Evolutionary conservation across 2,329 filamentous ascomycete species (phyloP).

Genomic region (Neophaeococcomyces aloes): DNA sequence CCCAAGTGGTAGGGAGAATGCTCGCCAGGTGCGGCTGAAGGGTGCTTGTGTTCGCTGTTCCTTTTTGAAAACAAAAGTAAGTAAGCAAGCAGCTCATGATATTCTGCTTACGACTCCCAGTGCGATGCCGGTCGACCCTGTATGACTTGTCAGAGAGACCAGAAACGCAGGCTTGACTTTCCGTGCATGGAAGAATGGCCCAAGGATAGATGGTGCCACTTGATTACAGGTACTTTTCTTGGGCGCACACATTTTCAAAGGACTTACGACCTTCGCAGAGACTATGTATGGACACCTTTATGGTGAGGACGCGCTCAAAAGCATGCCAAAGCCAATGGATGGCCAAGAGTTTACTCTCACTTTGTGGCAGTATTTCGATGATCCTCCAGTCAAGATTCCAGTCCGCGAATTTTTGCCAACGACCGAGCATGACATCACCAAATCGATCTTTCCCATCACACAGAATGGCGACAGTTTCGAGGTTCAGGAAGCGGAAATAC

Average conservation of each 20-base stretch:
- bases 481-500: neutral
- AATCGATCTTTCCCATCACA: constrained; percentile 5
- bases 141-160: neutral
- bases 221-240: too few relatives aligned
- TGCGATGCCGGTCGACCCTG: constrained; percentile 1
- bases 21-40: neutral
- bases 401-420: neutral
- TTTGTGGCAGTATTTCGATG: constrained; percentile 6
- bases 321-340: constrained; percentile 1
- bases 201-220: too few relatives aligned
- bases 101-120: neutral
- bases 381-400: constrained; percentile 4
- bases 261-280: neutral
- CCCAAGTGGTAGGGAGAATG: neutral
- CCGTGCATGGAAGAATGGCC: neutral
- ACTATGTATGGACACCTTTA: constrained; percentile 7
- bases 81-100: neutral
- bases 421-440: neutral
- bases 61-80: constrained; percentile 1
- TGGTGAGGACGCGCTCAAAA: neutral
- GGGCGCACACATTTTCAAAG: too few relatives aligned
- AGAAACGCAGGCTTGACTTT: constrained; percentile 1
- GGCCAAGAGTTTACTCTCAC: constrained; percentile 1
- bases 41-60: constrained; percentile 5
- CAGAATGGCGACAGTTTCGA: neutral